Percentiles rank a stretch among this genome's conserved stretches.
These are phyloP conservation scores for Pleurotus tuoliensis DNA, from an alignment of 768 basidiomycete species.

Conservation along the genomic window DNA sequence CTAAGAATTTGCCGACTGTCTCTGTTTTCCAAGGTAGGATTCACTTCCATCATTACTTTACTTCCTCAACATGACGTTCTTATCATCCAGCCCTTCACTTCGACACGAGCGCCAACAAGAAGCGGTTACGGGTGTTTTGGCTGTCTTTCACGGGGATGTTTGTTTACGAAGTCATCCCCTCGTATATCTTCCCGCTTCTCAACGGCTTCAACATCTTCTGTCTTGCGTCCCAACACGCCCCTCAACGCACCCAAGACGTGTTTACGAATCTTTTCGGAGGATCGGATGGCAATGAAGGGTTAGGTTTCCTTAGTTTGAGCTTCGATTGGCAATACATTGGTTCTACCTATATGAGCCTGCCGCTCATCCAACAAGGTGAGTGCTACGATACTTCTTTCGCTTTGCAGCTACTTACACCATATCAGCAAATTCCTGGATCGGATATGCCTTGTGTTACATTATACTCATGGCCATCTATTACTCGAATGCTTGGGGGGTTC, in stretches of 20 bases:
- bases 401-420: not conserved
- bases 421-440: constrained; percentile 53
- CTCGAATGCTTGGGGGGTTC: constrained; percentile 57
- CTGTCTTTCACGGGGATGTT: constrained; percentile 48
- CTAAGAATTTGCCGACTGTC: constrained; percentile 53
- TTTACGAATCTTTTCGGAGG: constrained; percentile 70
- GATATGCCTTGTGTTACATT: constrained; percentile 48
- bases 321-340: constrained; percentile 70
- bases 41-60: too few relatives aligned
- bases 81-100: constrained; percentile 42
- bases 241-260: constrained; percentile 37
- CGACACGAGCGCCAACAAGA: constrained; percentile 36
- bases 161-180: constrained; percentile 46
- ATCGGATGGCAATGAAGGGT: constrained; percentile 60
- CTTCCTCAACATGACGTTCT: not conserved
- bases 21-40: constrained; percentile 51
- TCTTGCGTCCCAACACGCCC: constrained; percentile 48
- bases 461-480: constrained; percentile 57
- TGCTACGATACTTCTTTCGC: not conserved
- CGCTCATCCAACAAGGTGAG: constrained; percentile 52
- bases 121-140: constrained; percentile 53
- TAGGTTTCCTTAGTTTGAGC: constrained; percentile 57
- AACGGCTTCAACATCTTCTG: constrained; percentile 62
- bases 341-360: constrained; percentile 46
- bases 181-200: constrained; percentile 61